These are phyloP conservation scores for Neurospora sp. DNA, from an alignment of 495 filamentous ascomycete species.

Conservation along the genomic window DNA sequence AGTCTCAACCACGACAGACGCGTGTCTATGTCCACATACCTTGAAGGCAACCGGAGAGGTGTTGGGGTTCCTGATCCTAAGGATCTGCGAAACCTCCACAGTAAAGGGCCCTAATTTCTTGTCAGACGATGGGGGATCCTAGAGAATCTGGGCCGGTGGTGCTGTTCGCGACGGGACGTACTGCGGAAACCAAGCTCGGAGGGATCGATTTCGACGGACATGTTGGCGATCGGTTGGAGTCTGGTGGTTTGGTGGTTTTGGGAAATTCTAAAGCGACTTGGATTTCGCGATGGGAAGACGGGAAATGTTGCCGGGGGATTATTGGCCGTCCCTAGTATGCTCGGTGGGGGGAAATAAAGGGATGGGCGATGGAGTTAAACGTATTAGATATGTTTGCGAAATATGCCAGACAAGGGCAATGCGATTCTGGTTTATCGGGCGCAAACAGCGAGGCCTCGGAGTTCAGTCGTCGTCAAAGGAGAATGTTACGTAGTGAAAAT, in stretches of 20 bases:
- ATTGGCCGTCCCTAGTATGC: neutral
- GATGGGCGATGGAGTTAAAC: neutral
- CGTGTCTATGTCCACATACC: constrained; percentile 39
- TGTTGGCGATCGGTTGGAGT: constrained; percentile 31
- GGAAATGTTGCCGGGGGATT: neutral
- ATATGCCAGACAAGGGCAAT: neutral
- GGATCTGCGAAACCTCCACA: constrained; percentile 74
- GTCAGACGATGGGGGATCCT: constrained; percentile 11
- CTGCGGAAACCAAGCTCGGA: constrained; percentile 86
- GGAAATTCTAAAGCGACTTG: neutral
- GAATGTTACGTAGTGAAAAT: neutral
- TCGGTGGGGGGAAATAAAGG: neutral
- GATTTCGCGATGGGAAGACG: neutral
- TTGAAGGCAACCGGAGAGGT: constrained; percentile 86
- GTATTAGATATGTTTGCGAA: neutral
- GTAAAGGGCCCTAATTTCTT: constrained; percentile 71
- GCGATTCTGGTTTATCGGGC: neutral
- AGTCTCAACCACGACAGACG: neutral
- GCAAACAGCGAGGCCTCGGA: neutral
- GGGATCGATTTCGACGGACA: constrained; percentile 92
- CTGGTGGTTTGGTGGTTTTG: neutral
- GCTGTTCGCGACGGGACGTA: constrained; percentile 36
- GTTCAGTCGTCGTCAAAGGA: neutral
- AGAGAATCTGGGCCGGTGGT: neutral
- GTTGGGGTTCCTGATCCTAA: constrained; percentile 73